phyloP scores from a whole-genome alignment of 768 basidiomycete genomes.

The Agrocybe chaxingu region DNA sequence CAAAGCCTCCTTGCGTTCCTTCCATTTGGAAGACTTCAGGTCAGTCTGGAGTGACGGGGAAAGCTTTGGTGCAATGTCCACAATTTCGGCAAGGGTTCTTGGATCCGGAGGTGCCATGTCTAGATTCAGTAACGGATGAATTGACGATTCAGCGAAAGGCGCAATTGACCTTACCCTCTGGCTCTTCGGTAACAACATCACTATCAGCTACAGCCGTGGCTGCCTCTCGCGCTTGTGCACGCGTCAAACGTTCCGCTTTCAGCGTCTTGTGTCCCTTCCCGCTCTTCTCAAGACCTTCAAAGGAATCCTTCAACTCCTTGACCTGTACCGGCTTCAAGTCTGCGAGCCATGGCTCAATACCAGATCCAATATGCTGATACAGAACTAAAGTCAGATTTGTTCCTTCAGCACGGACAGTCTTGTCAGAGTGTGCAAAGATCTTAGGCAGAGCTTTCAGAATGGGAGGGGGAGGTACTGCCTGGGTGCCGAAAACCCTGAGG shows the following conservation, averaged over 20 bases:
- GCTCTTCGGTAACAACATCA: slow-evolving; percentile 36
- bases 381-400: slow-evolving; percentile 67
- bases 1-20: slow-evolving; percentile 89
- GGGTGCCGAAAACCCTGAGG: slow-evolving; percentile 73
- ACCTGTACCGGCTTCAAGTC: slow-evolving; percentile 97
- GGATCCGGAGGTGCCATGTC: slow-evolving; percentile 68
- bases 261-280: slow-evolving; percentile 81
- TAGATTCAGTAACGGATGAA: slow-evolving; percentile 17
- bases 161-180: slow-evolving; percentile 40
- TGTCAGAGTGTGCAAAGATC: slow-evolving; percentile 93
- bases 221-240: slow-evolving; percentile 70
- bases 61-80: slow-evolving; percentile 74
- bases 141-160: slow-evolving; percentile 7
- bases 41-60: slow-evolving; percentile 70
- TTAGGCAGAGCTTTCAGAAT: slow-evolving; percentile 88
- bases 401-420: slow-evolving; percentile 93
- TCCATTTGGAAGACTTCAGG: slow-evolving; percentile 94
- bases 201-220: slow-evolving; percentile 37
- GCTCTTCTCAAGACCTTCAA: slow-evolving; percentile 79
- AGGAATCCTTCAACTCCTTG: slow-evolving; percentile 91
- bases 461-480: slow-evolving; percentile 68
- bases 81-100: slow-evolving; percentile 73
- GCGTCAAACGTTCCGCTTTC: slow-evolving; percentile 77
- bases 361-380: slow-evolving; percentile 84
- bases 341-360: slow-evolving; percentile 78